Evolutionary conservation across 495 filamentous ascomycete genomes (phyloP).

Genomic region (Talaromyces nanjingensis): DNA sequence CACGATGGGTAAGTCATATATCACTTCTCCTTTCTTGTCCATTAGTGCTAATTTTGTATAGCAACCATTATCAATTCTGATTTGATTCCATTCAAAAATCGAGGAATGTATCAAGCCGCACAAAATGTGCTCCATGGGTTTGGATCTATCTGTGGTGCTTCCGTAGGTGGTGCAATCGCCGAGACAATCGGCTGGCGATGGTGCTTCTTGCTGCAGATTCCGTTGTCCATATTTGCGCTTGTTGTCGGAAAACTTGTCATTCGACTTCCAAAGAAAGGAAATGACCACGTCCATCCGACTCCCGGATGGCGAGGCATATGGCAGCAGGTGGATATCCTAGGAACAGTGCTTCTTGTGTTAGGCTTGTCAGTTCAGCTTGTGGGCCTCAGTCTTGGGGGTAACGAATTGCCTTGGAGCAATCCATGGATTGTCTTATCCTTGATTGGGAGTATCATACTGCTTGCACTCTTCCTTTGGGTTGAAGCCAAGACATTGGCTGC

Average conservation of each 20-base stretch:
- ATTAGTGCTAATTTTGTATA: constrained; percentile 9
- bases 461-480: constrained; percentile 43
- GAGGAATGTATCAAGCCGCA: constrained; percentile 59
- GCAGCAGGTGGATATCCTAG: constrained; percentile 50
- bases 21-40: too few species aligned
- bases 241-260: constrained; percentile 47
- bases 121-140: constrained; percentile 59
- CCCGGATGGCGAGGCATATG: constrained; percentile 29
- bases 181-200: constrained; percentile 65
- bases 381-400: constrained; percentile 54
- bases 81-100: constrained; percentile 54
- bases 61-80: constrained; percentile 62
- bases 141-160: constrained; percentile 59
- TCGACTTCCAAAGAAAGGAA: constrained; percentile 25
- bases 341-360: constrained; percentile 47
- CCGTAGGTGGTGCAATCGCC: constrained; percentile 57
- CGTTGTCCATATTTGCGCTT: constrained; percentile 46
- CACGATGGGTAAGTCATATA: constrained; percentile 38
- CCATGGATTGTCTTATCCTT: constrained; percentile 47
- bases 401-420: constrained; percentile 53
- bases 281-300: background rate
- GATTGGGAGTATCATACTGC: constrained; percentile 40
- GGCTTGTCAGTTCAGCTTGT: constrained; percentile 52
- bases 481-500: constrained; percentile 52
- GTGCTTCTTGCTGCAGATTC: constrained; percentile 41